A percentile compares a stretch with the other conserved stretches of the same genome.
These are phyloP conservation scores for Coprinopsis cinerea DNA, from an alignment of 768 basidiomycete species.

Conservation along the genomic window DNA sequence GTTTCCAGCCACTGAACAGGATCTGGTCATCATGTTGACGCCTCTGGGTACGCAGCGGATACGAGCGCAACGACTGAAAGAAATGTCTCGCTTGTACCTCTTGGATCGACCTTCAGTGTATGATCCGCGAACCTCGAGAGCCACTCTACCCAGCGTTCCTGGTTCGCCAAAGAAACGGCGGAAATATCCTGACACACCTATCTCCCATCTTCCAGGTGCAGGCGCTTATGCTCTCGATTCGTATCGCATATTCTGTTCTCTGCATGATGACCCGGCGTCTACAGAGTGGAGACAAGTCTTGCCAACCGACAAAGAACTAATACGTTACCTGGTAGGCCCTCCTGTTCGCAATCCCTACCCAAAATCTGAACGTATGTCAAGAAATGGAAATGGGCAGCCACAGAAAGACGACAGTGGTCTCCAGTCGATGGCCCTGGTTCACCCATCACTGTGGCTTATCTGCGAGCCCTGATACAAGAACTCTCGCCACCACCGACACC, in stretches of 20 bases:
- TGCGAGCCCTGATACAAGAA: slow-evolving; percentile 34
- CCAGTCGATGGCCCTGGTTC: slow-evolving; percentile 37
- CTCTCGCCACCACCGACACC: too few relatives aligned
- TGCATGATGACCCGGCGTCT: slow-evolving; percentile 22
- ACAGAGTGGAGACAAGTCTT: slow-evolving; percentile 59
- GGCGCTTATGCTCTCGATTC: slow-evolving; percentile 73
- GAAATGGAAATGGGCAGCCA: slow-evolving; percentile 71
- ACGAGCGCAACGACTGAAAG: slow-evolving; percentile 50
- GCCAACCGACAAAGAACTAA: slow-evolving; percentile 65
- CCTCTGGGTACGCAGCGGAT: slow-evolving; percentile 56
- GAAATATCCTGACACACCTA: slow-evolving; percentile 40
- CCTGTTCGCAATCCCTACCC: background rate
- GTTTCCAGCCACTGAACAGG: slow-evolving; percentile 33
- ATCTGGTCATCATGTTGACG: slow-evolving; percentile 40
- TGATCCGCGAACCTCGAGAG: slow-evolving; percentile 28
- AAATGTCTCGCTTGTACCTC: slow-evolving; percentile 48
- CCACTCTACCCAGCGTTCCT: slow-evolving; percentile 10
- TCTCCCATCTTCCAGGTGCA: slow-evolving; percentile 57
- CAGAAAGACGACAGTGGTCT: slow-evolving; percentile 46
- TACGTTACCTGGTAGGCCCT: slow-evolving; percentile 53
- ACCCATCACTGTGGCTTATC: slow-evolving; percentile 29
- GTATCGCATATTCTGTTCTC: slow-evolving; percentile 62
- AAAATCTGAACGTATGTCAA: slow-evolving; percentile 19
- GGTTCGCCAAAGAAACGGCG: slow-evolving; percentile 5
- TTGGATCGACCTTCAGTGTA: slow-evolving; percentile 32